Evolutionary conservation across 2,329 filamentous ascomycete species (phyloP), one percentile per base, ranked within the genome.

Genomic region (Aspergillus novoparasiticus): DNA sequence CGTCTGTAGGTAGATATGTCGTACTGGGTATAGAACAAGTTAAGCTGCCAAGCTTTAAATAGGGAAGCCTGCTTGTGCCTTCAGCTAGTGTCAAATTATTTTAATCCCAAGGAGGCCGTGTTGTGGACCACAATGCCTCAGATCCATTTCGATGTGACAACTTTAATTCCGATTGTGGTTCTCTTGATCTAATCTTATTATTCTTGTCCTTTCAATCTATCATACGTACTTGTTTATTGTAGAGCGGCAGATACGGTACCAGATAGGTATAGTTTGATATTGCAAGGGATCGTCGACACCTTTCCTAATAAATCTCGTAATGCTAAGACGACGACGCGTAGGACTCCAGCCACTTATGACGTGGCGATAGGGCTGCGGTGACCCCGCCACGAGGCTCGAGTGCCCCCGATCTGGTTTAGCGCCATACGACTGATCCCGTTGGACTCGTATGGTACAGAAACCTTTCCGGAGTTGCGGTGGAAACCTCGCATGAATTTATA

Each of bases 321-420:
- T 41, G 21, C 56, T 28, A 48, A 58, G 56, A 45, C 16, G 10
- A 59, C 32, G 60, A 61, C 58, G 63, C 58, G 65, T 65, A 61
- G 41, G n/a, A 32, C 53, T 63, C 62, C 63, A 66, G 65, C 65
- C 65, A 64, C 63, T 43, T 60, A 50, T 67, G 65, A 67, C 65
- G 65, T 67, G 65, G 65, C 63, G 63, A 41, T 67, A 63, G 59
- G 63, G 63, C 65, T 66, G 62, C 34, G 61, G 56, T 26, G 58
- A 60, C 59, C 53, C 62, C 62, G 55, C 64, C 63, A 66, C 62
- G 64, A 62, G 64, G 60, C 12, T 58, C 41, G 28, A 53, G 28
- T 19, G 14, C 28, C 26, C 61, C 58, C 21, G 12, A 28, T 43
- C 4, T 5, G 55, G 54, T 19, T n/a, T 66, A 68, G 69, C 12